Percentiles rank a stretch among this genome's conserved stretches.
phyloP scores from a whole-genome alignment of 768 basidiomycete genomes.

The Gymnopilus dilepis region DNA sequence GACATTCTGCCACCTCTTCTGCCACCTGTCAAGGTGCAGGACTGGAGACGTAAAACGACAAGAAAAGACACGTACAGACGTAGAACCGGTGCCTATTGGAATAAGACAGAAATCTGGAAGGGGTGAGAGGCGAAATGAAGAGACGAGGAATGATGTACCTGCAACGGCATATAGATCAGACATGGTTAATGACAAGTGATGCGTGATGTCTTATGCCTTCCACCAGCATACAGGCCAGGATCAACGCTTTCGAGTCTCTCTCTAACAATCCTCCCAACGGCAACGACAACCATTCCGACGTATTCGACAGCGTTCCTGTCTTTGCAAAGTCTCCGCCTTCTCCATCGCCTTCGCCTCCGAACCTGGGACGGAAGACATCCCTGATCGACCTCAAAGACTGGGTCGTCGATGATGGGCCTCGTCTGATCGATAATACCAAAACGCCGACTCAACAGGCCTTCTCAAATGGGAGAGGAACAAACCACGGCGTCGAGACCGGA shows the following conservation, averaged over 20 bases:
- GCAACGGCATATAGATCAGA: slow-evolving; percentile 78
- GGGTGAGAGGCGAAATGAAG: slow-evolving; percentile 7
- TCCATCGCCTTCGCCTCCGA: slow-evolving; percentile 56
- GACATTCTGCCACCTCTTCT: slow-evolving; percentile 81
- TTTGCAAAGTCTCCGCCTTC: slow-evolving; percentile 42
- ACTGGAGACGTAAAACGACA: slow-evolving; percentile 10
- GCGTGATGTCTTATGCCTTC: slow-evolving; percentile 26
- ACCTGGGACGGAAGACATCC: slow-evolving; percentile 58
- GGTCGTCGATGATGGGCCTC: slow-evolving; percentile 67
- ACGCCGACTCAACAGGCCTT: slow-evolving; percentile 34
- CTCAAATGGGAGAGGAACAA: neutral
- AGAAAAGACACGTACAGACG: slow-evolving; percentile 55
- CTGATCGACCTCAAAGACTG: slow-evolving; percentile 77
- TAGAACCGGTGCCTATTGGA: slow-evolving; percentile 77
- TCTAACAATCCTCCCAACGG: slow-evolving; percentile 29
- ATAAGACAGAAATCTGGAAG: slow-evolving; percentile 83
- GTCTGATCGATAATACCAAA: slow-evolving; percentile 14
- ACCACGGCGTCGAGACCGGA: neutral
- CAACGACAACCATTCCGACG: slow-evolving; percentile 1
- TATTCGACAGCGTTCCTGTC: neutral
- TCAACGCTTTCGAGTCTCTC: slow-evolving; percentile 68
- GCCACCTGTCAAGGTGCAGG: slow-evolving; percentile 55
- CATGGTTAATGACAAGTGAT: slow-evolving; percentile 25
- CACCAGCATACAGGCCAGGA: slow-evolving; percentile 49
- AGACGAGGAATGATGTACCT: slow-evolving; percentile 43